Evolutionary conservation across 2,329 filamentous ascomycete genomes (phyloP).

Genomic region (Orbilia ellipsospora): DNA sequence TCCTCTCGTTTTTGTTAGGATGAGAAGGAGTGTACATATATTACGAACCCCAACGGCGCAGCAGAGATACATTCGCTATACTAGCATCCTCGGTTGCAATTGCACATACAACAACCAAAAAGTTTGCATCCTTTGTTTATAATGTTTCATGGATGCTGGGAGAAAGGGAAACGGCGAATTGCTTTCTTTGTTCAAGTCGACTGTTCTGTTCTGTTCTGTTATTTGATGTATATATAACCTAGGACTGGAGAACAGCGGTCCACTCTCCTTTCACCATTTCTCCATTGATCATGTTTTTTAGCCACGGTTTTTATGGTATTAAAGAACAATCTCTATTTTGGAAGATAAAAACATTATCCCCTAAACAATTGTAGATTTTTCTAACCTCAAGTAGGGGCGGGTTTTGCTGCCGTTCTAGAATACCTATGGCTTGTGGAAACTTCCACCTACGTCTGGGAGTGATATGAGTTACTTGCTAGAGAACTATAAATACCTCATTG

Average conservation of each 20-base stretch:
- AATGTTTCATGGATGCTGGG: slow-evolving; percentile 12
- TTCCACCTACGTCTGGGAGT: too few species aligned
- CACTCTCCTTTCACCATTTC: slow-evolving; percentile 30
- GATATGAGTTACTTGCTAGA: too few species aligned
- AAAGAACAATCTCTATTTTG: slow-evolving; percentile 34
- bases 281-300: slow-evolving; percentile 22
- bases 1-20: not conserved
- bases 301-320: slow-evolving; percentile 19
- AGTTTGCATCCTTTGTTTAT: not conserved
- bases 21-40: slow-evolving; percentile 37
- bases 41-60: slow-evolving; percentile 15
- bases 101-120: slow-evolving; percentile 21
- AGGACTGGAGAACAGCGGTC: slow-evolving; percentile 34
- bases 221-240: slow-evolving; percentile 31
- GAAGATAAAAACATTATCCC: not conserved
- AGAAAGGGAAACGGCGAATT: not conserved
- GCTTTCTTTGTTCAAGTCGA: slow-evolving; percentile 3
- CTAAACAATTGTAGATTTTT: too few species aligned
- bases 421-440: too few species aligned
- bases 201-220: slow-evolving; percentile 13
- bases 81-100: slow-evolving; percentile 12
- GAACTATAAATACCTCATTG: too few species aligned
- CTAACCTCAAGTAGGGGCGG: too few species aligned
- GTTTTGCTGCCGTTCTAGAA: too few species aligned
- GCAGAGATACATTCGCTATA: slow-evolving; percentile 29